Evolutionary conservation across 2,329 filamentous ascomycete genomes (phyloP), one percentile per base, ranked within the genome.

Genomic region (Drechslerella coelobrocha): DNA sequence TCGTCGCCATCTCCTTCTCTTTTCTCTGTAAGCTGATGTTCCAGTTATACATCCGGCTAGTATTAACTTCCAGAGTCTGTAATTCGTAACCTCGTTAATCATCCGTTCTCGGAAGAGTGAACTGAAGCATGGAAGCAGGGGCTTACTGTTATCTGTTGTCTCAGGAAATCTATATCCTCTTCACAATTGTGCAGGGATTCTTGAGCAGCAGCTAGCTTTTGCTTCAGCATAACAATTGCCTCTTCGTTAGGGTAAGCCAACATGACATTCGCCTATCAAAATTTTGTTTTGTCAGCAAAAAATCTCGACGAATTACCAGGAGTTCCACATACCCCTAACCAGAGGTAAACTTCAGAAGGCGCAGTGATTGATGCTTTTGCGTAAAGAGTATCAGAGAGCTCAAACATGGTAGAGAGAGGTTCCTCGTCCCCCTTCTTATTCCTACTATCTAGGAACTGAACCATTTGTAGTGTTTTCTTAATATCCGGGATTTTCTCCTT

Each of bases 11-110:
- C 73, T 86, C 85, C 39, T 89, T 94, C 72, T 96, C 92, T 82
- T 96, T 97, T 75, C 94, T 84, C 81, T 95, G 91, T 82, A 96
- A 90, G 45, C 93, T 91, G 2, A 99, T 92, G 77, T 99, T 94
- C 93, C 94, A 97, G 80, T 99, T 99, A 80, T 99, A 97, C n/a
- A 99, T 92, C 73, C 94, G 85, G 21, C 94, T 94, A 41, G 93
- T 92, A 2, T 94, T 94, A 31, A 99, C 94, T 80, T 99, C 94
- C 83, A 99, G 88, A 0, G 92, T 97, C 91, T 95, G 74, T 17
- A 34, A n/a, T 43, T 34, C n/a, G n/a, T 23, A 19, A 17, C 7
- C 14, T n/a, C 9, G 56, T 31, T 26, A 55, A 48, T 68, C 29
- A 48, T 23, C 63, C 6, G 66, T 72, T 48, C 31, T 34, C 17